Percentiles rank a stretch among this genome's conserved stretches.
Conservation (phyloP, 208 protist genomes). For the Blastocrithidia nonstop region DNA sequence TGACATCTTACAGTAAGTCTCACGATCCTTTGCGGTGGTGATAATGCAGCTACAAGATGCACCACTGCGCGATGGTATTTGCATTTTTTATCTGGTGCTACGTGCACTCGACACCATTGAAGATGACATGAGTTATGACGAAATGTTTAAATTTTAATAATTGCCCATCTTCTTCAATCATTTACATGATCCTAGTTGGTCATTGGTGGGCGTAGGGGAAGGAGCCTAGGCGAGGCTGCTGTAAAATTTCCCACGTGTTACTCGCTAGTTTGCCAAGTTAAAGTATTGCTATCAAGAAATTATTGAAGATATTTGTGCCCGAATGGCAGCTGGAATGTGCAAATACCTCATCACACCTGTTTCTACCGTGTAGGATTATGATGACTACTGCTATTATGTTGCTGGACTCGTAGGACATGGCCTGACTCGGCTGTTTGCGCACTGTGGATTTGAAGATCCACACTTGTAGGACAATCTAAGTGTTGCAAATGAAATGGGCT, state of each 20-base stretch:
- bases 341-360: constrained; percentile 76
- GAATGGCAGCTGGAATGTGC: constrained; percentile 92
- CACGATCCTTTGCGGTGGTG: constrained; percentile 88
- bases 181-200: constrained; percentile 30
- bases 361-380: constrained; percentile 73
- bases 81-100: constrained; percentile 94
- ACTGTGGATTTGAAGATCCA: constrained; percentile 67
- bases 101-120: constrained; percentile 91
- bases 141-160: constrained; percentile 48
- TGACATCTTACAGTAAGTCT: constrained; percentile 73
- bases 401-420: constrained; percentile 94
- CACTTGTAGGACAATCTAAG: constrained; percentile 36
- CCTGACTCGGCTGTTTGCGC: constrained; percentile 81
- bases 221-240: constrained; percentile 60
- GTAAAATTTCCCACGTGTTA: constrained; percentile 47
- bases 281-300: constrained; percentile 62
- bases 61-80: constrained; percentile 80
- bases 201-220: constrained; percentile 32
- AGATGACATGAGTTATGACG: constrained; percentile 82
- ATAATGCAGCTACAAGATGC: constrained; percentile 77
- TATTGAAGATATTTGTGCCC: constrained; percentile 84
- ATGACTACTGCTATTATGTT: constrained; percentile 96
- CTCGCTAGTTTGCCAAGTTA: constrained; percentile 44
- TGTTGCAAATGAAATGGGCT: constrained; percentile 89
- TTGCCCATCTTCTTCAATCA: constrained; percentile 69